Evolutionary conservation across 345 rosid species (phyloP).

Genomic region (Draba incana): DNA sequence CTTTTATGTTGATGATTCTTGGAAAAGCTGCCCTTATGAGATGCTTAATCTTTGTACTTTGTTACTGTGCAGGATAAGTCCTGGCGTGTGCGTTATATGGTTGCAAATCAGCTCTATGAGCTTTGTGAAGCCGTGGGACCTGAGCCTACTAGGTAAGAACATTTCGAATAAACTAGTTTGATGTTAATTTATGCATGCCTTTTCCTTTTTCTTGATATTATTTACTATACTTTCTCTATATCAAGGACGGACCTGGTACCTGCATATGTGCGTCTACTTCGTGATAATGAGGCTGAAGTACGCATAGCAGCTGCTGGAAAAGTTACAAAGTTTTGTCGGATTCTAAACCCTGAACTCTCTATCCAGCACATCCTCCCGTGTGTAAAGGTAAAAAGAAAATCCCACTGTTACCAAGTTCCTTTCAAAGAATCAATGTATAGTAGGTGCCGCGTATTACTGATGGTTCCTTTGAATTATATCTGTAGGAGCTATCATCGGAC

Average conservation of each 20-base stretch:
- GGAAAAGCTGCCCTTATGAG: conserved; percentile 24
- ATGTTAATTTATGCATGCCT: background rate
- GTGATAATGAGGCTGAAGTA: conserved; percentile 99
- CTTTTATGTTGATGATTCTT: conserved; percentile 15
- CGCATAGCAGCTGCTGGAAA: conserved; percentile 98
- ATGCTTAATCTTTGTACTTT: conserved; percentile 33
- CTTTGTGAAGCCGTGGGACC: conserved; percentile 98
- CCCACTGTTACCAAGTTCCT: background rate
- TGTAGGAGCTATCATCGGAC: conserved; percentile 91
- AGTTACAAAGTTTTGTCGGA: conserved; percentile 93
- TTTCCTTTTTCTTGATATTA: background rate
- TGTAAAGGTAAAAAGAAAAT: conserved; percentile 64
- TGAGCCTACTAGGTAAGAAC: conserved; percentile 80
- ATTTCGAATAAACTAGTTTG: conserved; percentile 1
- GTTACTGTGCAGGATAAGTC: conserved; percentile 74
- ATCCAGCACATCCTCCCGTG: conserved; percentile 90
- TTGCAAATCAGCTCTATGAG: conserved; percentile 95
- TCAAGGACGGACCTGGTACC: conserved; percentile 83
- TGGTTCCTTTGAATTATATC: background rate
- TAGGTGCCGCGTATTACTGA: conserved; percentile 13
- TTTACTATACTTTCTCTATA: conserved; percentile 8
- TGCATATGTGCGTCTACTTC: conserved; percentile 90
- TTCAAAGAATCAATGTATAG: background rate
- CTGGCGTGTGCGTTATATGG: conserved; percentile 98
- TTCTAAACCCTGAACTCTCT: conserved; percentile 86